Conservation (phyloP, 352 stramenopile species). For the Elongisporangium undulatum region DNA sequence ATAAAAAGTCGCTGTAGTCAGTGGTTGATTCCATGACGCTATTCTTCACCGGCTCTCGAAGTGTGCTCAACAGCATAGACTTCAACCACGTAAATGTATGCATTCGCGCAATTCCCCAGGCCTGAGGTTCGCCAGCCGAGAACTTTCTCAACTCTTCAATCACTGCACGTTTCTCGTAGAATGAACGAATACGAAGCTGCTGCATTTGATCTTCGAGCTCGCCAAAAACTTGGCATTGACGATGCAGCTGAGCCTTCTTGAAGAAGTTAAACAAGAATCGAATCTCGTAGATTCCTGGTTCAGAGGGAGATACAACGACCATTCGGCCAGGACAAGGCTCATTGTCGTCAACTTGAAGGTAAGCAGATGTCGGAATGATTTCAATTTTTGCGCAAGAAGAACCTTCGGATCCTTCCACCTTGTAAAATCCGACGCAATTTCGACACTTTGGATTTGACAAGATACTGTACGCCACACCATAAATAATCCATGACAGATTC, state of each 20-base stretch:
- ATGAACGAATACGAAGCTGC: conserved; percentile 42
- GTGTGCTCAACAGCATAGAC: conserved; percentile 42
- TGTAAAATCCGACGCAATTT: conserved; percentile 60
- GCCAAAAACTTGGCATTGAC: conserved; percentile 54
- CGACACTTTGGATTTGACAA: conserved; percentile 39
- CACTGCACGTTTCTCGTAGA: conserved; percentile 45
- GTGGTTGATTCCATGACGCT: conserved; percentile 29
- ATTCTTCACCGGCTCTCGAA: conserved; percentile 27
- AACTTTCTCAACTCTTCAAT: conserved; percentile 44
- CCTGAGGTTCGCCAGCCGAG: conserved; percentile 17
- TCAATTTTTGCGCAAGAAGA: conserved; percentile 33
- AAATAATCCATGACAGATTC: conserved; percentile 53
- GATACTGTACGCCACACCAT: conserved; percentile 41
- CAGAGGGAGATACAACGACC: conserved; percentile 31
- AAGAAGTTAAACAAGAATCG: conserved; percentile 68
- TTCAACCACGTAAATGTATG: conserved; percentile 46
- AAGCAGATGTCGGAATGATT: conserved; percentile 47
- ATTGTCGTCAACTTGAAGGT: conserved; percentile 27
- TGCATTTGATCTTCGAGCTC: conserved; percentile 63
- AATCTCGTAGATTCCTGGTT: conserved; percentile 58
- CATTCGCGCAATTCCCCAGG: conserved; percentile 34
- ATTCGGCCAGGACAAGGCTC: conserved; percentile 40
- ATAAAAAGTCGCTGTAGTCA: conserved; percentile 31
- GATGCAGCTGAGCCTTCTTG: conserved; percentile 47
- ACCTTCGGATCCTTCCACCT: conserved; percentile 23